These are phyloP conservation scores for Aschersonia sp. DNA, from an alignment of 2,329 filamentous ascomycete genomes.

Conservation along the genomic window DNA sequence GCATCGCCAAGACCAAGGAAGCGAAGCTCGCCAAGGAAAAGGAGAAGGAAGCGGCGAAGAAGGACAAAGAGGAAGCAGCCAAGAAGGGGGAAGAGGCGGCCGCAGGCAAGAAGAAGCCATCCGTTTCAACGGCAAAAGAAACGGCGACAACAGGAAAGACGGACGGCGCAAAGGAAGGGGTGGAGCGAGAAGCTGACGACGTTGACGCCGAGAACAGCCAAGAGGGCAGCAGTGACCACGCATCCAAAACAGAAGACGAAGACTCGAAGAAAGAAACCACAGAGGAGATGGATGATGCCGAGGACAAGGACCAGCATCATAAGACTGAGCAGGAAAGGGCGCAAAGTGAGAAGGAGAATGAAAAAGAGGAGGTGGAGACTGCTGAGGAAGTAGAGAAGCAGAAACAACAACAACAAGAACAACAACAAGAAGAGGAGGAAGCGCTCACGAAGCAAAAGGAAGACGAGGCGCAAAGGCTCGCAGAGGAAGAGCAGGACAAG, in stretches of 20 bases:
- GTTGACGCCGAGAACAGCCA: background rate
- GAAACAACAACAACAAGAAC: background rate
- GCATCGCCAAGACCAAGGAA: background rate
- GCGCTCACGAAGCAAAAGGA: no score
- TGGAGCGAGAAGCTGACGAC: background rate
- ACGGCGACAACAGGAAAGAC: background rate
- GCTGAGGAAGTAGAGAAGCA: no score
- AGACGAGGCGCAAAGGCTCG: no score
- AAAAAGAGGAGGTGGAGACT: no score
- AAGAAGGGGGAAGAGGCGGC: background rate
- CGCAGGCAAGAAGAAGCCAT: no score
- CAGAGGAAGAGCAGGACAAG: background rate
- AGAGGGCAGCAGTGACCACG: background rate
- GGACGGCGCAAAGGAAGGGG: background rate
- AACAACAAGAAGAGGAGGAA: background rate
- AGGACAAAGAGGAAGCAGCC: background rate
- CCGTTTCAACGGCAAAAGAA: background rate
- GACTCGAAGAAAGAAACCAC: background rate
- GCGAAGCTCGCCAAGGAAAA: background rate
- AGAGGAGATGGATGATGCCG: no score
- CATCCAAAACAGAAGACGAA: background rate
- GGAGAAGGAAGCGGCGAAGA: background rate
- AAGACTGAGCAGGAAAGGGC: no score
- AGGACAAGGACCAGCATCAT: no score
- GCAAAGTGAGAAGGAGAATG: no score